Conservation (phyloP, 2,329 filamentous ascomycete species). For the Colletotrichum tropicicola region DNA sequence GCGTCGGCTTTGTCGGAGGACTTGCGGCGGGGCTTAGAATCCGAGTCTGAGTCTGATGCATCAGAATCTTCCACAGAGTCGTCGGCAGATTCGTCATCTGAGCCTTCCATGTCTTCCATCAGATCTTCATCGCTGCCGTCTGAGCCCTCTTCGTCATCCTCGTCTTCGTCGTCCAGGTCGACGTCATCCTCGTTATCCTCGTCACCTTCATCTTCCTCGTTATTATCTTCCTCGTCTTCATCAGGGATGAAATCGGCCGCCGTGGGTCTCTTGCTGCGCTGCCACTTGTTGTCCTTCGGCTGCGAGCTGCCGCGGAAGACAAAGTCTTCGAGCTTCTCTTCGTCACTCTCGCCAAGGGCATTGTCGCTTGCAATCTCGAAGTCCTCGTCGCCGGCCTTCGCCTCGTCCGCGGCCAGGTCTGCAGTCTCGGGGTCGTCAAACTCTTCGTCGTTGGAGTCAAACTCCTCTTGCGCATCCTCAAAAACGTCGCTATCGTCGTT, state of each 20-base stretch:
- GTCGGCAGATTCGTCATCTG: constrained; percentile 44
- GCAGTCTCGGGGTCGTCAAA: constrained; percentile 66
- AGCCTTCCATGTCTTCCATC: constrained; percentile 35
- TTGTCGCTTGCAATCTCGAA: constrained; percentile 70
- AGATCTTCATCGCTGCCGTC: constrained; percentile 38
- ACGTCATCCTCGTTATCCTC: constrained; percentile 48
- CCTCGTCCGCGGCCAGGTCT: constrained; percentile 62
- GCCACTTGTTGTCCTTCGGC: constrained; percentile 44
- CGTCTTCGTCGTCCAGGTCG: constrained; percentile 42
- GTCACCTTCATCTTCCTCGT: constrained; percentile 46
- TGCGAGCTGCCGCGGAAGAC: constrained; percentile 68
- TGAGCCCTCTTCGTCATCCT: constrained; percentile 42
- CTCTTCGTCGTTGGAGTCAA: constrained; percentile 49
- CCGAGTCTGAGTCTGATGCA: constrained; percentile 9
- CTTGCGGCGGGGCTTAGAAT: constrained; percentile 11
- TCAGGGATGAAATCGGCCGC: constrained; percentile 68
- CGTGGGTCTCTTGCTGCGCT: constrained; percentile 48
- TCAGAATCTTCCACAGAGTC: constrained; percentile 38
- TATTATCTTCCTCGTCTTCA: constrained; percentile 47
- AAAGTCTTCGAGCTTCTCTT: constrained; percentile 82
- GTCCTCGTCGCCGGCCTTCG: constrained; percentile 57
- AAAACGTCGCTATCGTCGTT: constrained; percentile 58
- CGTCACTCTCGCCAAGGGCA: constrained; percentile 85
- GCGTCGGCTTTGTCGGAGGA: constrained; percentile 32
- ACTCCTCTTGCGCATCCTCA: constrained; percentile 49